Evolutionary conservation across 2,329 filamentous ascomycete genomes (phyloP).

Genomic region (Aspergillus nomiae): DNA sequence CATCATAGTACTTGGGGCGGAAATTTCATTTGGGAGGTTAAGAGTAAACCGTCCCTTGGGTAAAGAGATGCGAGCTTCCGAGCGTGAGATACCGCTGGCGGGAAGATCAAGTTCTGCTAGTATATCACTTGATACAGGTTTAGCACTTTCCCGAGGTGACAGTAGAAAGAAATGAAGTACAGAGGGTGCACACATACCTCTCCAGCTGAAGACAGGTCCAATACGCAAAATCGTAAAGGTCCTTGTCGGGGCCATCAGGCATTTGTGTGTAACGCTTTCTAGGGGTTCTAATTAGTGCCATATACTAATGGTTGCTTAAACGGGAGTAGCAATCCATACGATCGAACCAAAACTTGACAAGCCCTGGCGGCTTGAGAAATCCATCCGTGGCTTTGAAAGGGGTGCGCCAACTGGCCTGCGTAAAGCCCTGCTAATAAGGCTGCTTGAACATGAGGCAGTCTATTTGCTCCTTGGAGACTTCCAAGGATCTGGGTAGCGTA

Average conservation of each 20-base stretch:
- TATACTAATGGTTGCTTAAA: not conserved
- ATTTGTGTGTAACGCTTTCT: conserved; percentile 39
- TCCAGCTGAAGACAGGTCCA: conserved; percentile 95
- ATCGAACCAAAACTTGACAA: conserved; percentile 72
- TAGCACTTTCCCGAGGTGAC: not conserved
- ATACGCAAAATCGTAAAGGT: conserved; percentile 74
- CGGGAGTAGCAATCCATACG: conserved; percentile 45
- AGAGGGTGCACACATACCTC: conserved; percentile 60
- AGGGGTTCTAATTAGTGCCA: conserved; percentile 9
- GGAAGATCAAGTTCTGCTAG: conserved; percentile 78
- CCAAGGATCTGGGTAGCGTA: conserved; percentile 85
- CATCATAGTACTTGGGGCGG: conserved; percentile 42
- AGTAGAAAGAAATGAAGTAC: not conserved
- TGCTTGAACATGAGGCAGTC: conserved; percentile 81
- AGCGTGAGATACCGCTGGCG: conserved; percentile 60
- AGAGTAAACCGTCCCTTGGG: conserved; percentile 41
- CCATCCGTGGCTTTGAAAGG: conserved; percentile 81
- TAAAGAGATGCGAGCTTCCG: conserved; percentile 51
- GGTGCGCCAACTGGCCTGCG: conserved; percentile 81
- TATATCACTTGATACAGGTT: conserved; percentile 66
- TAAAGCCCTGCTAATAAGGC: conserved; percentile 85
- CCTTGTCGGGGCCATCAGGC: conserved; percentile 46
- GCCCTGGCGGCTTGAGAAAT: conserved; percentile 63
- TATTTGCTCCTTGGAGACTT: conserved; percentile 74
- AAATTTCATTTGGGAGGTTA: conserved; percentile 33